Base-by-base conservation (phyloP, 2,329 filamentous ascomycete species). In the Sclerotinia trifoliorum region DNA sequence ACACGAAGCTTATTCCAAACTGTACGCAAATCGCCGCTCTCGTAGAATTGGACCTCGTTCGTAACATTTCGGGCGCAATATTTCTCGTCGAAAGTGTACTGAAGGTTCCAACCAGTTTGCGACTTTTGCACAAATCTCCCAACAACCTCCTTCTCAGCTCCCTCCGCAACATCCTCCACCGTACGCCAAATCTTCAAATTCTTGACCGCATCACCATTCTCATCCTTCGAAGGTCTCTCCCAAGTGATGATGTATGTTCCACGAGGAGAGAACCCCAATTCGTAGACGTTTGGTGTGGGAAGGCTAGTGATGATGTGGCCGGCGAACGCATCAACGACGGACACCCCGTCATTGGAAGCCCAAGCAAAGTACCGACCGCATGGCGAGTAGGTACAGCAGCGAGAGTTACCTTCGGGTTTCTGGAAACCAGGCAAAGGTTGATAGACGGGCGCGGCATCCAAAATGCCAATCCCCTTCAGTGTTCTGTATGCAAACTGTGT, bases 401-500 rank as follows among this genome's bases (percentile, higher is more conserved):
- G 91, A 78, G 96, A 87, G 82, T 94, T 97, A 78, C 94, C 94
- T 85, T 97, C 92, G 71, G 94, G 94, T 82, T 90, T 93, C 76
- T 79, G 79, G 80, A 98, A 97, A 76, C 91, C 94, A 77, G 91
- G 83, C 78, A 98, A 86, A 78, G 90, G 83, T 80, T 92, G 87
- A 82, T 99, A 99, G 78, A 90, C 87, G 71, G 95, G 95, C 74
- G 89, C 91, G 77, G 93, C 93, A 83, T 98, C 92, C 82, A 96
- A 88, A 81, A 98, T 85, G 78, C 94, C 94, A 83, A 99, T 94
- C 80, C 89, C 90, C 88, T 97, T 98, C 82, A 94, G 91, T 81
- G 95, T 97, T 83, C 95, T 93, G 86, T 91, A 97, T 82, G 93
- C 92, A 88, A 97, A 91, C 88, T 97, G 94, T 83, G 94, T 90